Percentiles rank a stretch among this genome's conserved stretches.
Evolutionary conservation across 2,329 filamentous ascomycete species (phyloP).

Genomic region (Aspergillus intermedius): DNA sequence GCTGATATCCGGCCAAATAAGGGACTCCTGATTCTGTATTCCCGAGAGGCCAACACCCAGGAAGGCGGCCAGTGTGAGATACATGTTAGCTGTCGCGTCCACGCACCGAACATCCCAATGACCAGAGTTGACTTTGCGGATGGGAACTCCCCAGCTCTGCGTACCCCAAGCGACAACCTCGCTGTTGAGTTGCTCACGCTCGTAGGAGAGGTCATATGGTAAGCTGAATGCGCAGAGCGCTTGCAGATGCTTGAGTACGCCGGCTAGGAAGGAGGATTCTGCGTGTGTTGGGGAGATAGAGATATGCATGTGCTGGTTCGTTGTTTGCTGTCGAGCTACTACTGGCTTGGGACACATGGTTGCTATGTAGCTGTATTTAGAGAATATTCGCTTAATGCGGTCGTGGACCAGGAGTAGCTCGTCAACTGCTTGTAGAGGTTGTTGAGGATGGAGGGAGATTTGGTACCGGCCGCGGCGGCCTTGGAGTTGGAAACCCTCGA

Average conservation of each 20-base stretch:
- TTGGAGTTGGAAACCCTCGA: constrained; percentile 11
- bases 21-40: constrained; percentile 6
- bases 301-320: constrained; percentile 13
- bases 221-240: constrained; percentile 8
- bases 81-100: constrained; percentile 20
- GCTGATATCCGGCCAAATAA: constrained; percentile 6
- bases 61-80: constrained; percentile 11
- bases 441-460: constrained; percentile 8
- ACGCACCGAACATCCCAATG: constrained; percentile 17
- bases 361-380: constrained; percentile 8
- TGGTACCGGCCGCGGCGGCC: constrained; percentile 12
- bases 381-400: constrained; percentile 10
- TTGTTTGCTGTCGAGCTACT: background rate
- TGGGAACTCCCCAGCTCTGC: constrained; percentile 8
- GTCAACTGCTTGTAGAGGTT: constrained; percentile 15
- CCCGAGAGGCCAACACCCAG: constrained; percentile 10
- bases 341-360: constrained; percentile 15
- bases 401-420: constrained; percentile 10
- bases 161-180: constrained; percentile 13
- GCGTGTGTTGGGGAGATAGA: constrained; percentile 7
- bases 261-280: constrained; percentile 9
- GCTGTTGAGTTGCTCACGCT: constrained; percentile 6
- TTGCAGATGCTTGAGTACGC: constrained; percentile 6
- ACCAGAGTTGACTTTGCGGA: constrained; percentile 14
- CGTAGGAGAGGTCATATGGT: constrained; percentile 10